Evolutionary conservation across 495 filamentous ascomycete species (phyloP).

Genomic region (Tirmania nivea): DNA sequence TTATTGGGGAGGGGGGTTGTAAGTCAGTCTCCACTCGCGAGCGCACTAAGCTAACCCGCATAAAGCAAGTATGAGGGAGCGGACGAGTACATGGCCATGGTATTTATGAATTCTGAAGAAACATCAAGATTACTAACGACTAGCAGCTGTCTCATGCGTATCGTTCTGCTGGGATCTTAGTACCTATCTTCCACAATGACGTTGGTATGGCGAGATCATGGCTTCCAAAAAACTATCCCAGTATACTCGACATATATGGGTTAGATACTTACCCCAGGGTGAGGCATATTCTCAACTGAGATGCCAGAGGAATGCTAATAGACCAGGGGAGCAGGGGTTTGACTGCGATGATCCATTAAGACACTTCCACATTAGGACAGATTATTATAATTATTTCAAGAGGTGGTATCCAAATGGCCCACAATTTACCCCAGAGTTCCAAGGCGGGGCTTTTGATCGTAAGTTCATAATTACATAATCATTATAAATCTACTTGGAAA

Average conservation of each 20-base stretch:
- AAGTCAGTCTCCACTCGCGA: conserved; percentile 23
- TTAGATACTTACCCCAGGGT: conserved; percentile 13
- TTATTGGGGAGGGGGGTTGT: conserved; percentile 20
- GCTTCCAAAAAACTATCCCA: conserved; percentile 9
- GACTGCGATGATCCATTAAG: conserved; percentile 11
- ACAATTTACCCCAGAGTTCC: conserved; percentile 13
- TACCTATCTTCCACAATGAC: conserved; percentile 13
- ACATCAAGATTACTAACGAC: too few species aligned
- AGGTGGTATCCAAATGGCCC: conserved; percentile 6
- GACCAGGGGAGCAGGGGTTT: conserved; percentile 3
- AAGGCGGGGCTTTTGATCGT: conserved; percentile 14
- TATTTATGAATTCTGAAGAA: neutral
- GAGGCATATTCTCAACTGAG: neutral
- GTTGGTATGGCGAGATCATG: conserved; percentile 10
- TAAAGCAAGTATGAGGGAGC: neutral
- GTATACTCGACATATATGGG: conserved; percentile 15
- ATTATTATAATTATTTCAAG: conserved; percentile 10
- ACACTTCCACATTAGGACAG: conserved; percentile 10
- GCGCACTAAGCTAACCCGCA: conserved; percentile 26
- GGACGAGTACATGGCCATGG: neutral
- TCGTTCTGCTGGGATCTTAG: conserved; percentile 7
- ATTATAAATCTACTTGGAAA: neutral
- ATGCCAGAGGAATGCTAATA: too few species aligned
- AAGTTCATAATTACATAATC: conserved; percentile 2
- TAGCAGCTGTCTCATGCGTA: conserved; percentile 2